These are phyloP conservation scores for Wickerhamomyces tratensis DNA, from an alignment of 805 yeast species.

Conservation along the genomic window DNA sequence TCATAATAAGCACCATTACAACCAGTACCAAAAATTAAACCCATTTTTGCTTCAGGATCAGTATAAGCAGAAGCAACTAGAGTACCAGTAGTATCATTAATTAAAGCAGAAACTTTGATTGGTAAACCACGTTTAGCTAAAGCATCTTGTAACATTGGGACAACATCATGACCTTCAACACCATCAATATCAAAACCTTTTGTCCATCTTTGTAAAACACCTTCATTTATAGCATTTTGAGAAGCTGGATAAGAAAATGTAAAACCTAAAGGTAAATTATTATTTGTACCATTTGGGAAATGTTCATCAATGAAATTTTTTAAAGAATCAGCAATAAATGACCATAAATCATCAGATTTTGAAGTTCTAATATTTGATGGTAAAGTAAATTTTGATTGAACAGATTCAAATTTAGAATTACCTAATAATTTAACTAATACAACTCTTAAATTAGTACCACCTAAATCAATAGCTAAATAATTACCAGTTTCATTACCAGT, in stretches of 20 bases:
- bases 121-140: constrained; percentile 58
- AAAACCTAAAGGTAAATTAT: constrained; percentile 76
- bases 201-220: constrained; percentile 92
- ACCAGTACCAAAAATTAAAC: constrained; percentile 95
- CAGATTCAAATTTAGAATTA: constrained; percentile 71
- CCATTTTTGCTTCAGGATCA: constrained; percentile 85
- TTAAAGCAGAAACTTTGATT: constrained; percentile 81
- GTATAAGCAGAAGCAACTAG: constrained; percentile 91
- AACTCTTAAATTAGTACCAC: constrained; percentile 94
- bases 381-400: constrained; percentile 78
- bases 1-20: constrained; percentile 97
- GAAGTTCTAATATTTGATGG: constrained; percentile 77
- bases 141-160: constrained; percentile 78
- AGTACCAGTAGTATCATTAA: constrained; percentile 97
- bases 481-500: constrained; percentile 88
- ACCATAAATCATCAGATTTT: constrained; percentile 66
- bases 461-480: constrained; percentile 88
- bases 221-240: constrained; percentile 76
- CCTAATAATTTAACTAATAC: constrained; percentile 83
- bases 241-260: constrained; percentile 89
- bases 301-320: constrained; percentile 56
- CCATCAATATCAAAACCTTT: constrained; percentile 92
- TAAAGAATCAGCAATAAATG: constrained; percentile 77
- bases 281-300: constrained; percentile 56
- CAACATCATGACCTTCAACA: constrained; percentile 93